Conservation (phyloP, 2,329 filamentous ascomycete species). For the Xylaria sp. region DNA sequence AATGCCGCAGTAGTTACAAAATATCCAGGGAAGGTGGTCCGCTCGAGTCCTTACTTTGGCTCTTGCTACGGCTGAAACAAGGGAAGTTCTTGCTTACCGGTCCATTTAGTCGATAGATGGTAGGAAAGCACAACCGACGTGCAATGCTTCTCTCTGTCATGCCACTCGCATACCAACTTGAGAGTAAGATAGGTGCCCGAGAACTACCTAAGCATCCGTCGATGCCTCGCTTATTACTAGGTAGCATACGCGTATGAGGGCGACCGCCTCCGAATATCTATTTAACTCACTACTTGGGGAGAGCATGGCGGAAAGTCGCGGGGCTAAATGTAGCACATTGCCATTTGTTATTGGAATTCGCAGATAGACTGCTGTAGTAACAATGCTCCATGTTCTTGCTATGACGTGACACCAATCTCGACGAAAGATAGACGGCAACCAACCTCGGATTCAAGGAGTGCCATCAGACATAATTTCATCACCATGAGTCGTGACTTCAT, state of each 20-base stretch:
- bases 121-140: slow-evolving; percentile 10
- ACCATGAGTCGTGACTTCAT: no score
- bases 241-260: neutral
- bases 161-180: neutral
- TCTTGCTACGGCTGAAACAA: neutral
- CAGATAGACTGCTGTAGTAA: no score
- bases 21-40: neutral
- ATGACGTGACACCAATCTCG: no score
- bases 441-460: no score
- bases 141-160: neutral
- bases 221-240: neutral
- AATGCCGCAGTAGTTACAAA: neutral
- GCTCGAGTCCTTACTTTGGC: neutral
- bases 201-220: neutral
- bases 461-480: no score
- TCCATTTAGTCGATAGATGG: neutral
- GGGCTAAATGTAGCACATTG: no score
- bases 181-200: neutral
- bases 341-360: no score
- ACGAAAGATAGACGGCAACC: no score
- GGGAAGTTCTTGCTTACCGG: slow-evolving; percentile 1
- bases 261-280: neutral
- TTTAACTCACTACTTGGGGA: no score
- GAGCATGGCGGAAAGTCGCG: neutral
- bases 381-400: no score